Percentiles rank a stretch among this genome's conserved stretches.
These are phyloP conservation scores for Metarhizium anisopliae DNA, from an alignment of 2,329 filamentous ascomycete species.

Conservation along the genomic window DNA sequence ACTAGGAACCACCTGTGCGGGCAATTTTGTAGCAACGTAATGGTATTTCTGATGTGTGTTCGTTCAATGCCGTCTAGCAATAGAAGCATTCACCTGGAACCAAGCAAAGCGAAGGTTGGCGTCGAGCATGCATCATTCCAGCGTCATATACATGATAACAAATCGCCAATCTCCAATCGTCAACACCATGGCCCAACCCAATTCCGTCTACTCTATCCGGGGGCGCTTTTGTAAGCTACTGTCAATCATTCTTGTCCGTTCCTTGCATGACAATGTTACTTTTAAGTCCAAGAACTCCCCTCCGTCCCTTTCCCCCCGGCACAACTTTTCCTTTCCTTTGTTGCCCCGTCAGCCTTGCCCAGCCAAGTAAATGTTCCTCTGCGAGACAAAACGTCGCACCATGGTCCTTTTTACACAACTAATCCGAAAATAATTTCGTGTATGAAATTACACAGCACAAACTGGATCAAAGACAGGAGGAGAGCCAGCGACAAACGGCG, in stretches of 20 bases:
- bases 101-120: not conserved
- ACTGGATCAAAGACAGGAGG: not conserved
- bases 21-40: not conserved
- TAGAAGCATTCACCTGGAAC: not conserved
- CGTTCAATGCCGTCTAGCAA: not conserved
- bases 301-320: not conserved
- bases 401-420: not conserved
- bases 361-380: not conserved
- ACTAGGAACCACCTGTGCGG: not conserved
- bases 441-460: not conserved
- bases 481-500: not conserved
- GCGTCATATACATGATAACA: slow-evolving; percentile 8
- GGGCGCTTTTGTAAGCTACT: not conserved
- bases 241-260: not conserved
- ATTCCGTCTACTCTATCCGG: slow-evolving; percentile 1
- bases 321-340: not conserved
- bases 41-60: not conserved
- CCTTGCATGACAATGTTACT: not conserved
- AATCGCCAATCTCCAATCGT: not conserved
- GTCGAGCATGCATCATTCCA: slow-evolving; percentile 7
- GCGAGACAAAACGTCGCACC: not conserved
- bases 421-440: not conserved
- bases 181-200: not conserved
- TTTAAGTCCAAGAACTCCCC: not conserved
- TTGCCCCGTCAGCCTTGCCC: not conserved